These are phyloP conservation scores for Mixia osmundae DNA, from an alignment of 1,284 basidiomycete genomes.

Conservation along the genomic window DNA sequence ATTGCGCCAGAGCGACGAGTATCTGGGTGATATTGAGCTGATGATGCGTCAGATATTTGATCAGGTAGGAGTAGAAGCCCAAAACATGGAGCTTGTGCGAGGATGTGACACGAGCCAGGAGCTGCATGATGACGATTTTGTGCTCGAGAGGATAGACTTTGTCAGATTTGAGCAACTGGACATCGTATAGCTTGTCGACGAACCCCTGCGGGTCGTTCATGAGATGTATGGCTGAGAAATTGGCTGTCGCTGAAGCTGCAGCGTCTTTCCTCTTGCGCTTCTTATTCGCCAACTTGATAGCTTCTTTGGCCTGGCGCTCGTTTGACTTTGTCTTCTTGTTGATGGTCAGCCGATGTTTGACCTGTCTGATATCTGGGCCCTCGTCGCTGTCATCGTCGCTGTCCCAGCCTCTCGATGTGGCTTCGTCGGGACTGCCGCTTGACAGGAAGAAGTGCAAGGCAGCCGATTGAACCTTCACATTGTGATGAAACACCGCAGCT, in stretches of 20 bases:
- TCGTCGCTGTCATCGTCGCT: conserved; percentile 40
- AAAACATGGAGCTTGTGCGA: conserved; percentile 80
- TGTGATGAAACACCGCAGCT: conserved; percentile 79
- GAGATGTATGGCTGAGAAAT: conserved; percentile 83
- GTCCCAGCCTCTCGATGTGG: conserved; percentile 21
- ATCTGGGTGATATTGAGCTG: conserved; percentile 87
- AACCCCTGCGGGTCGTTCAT: conserved; percentile 92
- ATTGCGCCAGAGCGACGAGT: conserved; percentile 82
- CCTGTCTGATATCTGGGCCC: conserved; percentile 40
- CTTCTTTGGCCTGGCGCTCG: conserved; percentile 50
- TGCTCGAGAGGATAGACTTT: conserved; percentile 85
- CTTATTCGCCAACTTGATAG: conserved; percentile 45
- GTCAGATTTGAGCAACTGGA: conserved; percentile 61
- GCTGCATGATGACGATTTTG: conserved; percentile 92
- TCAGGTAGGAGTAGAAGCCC: conserved; percentile 88
- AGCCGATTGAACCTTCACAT: conserved; percentile 81
- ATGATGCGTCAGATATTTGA: conserved; percentile 74
- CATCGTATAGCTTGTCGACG: conserved; percentile 79
- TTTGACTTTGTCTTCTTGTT: conserved; percentile 68
- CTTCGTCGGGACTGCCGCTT: conserved; percentile 27
- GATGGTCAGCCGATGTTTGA: conserved; percentile 61
- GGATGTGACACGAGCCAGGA: conserved; percentile 85
- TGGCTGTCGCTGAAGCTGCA: conserved; percentile 28
- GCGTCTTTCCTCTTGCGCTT: conserved; percentile 31
- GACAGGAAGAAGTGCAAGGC: conserved; percentile 93